phyloP scores from a whole-genome alignment of 2,329 filamentous ascomycete species.

The Ophiostoma himal-ulmi region DNA sequence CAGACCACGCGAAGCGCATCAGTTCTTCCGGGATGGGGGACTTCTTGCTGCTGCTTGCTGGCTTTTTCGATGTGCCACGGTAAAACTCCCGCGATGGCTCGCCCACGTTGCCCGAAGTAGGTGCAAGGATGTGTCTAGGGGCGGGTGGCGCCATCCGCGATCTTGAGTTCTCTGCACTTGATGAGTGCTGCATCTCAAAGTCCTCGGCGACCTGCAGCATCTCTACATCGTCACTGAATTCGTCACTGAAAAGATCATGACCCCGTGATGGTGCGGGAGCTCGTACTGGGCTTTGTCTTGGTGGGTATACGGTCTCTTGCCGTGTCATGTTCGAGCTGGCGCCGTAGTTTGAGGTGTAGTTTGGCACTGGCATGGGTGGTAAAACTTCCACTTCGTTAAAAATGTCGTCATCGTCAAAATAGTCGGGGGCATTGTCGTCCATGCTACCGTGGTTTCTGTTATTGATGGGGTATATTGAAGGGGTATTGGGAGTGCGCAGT shows the following conservation, averaged over 20 bases:
- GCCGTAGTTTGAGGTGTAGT: background rate
- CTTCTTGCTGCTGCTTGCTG: constrained; percentile 27
- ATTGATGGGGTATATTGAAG: background rate
- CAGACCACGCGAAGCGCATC: constrained; percentile 73
- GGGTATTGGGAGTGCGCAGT: background rate
- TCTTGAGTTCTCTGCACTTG: constrained; percentile 29
- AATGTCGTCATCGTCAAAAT: constrained; percentile 27
- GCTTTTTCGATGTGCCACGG: constrained; percentile 33
- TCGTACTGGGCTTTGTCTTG: background rate
- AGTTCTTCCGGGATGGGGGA: constrained; percentile 43
- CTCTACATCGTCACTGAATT: constrained; percentile 35
- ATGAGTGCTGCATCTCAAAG: constrained; percentile 39
- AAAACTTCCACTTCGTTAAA: constrained; percentile 20
- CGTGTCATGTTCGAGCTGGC: background rate
- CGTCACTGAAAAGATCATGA: constrained; percentile 29
- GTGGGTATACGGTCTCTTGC: background rate
- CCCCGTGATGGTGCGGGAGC: background rate
- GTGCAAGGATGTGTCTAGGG: constrained; percentile 38
- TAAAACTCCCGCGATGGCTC: constrained; percentile 34
- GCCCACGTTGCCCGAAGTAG: constrained; percentile 45
- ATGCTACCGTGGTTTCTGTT: background rate
- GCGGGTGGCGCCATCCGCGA: constrained; percentile 24
- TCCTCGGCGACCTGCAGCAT: constrained; percentile 49
- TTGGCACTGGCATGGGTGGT: constrained; percentile 12
- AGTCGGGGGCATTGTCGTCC: constrained; percentile 22